These are phyloP conservation scores for Phytophthora vignae DNA, from an alignment of 352 stramenopile genomes.

Conservation along the genomic window DNA sequence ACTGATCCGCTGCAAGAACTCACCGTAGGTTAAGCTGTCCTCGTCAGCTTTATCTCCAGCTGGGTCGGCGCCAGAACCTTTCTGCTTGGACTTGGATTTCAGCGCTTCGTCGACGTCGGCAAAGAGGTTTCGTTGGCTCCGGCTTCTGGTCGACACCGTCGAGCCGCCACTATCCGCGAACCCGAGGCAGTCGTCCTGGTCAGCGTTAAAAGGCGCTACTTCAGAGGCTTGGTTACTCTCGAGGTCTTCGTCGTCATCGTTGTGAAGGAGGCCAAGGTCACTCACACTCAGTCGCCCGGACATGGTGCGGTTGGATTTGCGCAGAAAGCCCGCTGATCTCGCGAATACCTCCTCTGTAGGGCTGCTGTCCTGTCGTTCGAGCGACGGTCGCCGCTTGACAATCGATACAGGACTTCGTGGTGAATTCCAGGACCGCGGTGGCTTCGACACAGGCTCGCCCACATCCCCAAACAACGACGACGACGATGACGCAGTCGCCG, in stretches of 20 bases:
- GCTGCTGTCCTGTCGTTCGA: conserved; percentile 66
- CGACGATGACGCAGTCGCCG: conserved; percentile 33
- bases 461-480: conserved; percentile 40
- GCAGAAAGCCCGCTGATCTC: conserved; percentile 73
- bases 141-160: conserved; percentile 31
- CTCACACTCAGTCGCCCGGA: conserved; percentile 75
- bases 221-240: conserved; percentile 26
- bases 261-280: conserved; percentile 77
- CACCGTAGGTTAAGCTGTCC: conserved; percentile 68
- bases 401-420: conserved; percentile 13
- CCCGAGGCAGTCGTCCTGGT: conserved; percentile 22
- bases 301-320: conserved; percentile 60
- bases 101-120: conserved; percentile 55
- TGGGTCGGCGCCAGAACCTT: conserved; percentile 22
- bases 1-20: conserved; percentile 81
- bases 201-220: neutral
- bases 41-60: conserved; percentile 46
- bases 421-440: conserved; percentile 28
- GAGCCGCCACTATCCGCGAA: conserved; percentile 17
- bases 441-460: conserved; percentile 29
- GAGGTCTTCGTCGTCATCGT: conserved; percentile 40
- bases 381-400: conserved; percentile 34
- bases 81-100: conserved; percentile 39
- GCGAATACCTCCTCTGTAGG: conserved; percentile 71
- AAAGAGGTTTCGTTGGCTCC: conserved; percentile 71